phyloP scores from a whole-genome alignment of 306 rosid genomes.

The Prunus persica region DNA sequence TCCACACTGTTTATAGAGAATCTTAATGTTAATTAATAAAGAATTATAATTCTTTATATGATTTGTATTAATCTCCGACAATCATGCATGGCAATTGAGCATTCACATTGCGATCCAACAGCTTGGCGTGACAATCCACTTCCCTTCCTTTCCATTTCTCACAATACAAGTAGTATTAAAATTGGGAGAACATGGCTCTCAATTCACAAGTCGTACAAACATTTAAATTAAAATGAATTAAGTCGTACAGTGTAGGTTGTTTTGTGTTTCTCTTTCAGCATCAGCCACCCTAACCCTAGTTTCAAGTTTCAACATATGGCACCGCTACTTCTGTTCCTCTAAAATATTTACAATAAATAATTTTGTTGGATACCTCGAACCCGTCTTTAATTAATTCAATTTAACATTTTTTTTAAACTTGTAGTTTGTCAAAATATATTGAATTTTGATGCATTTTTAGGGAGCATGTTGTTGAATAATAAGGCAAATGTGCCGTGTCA shows the following conservation, averaged over 20 bases:
- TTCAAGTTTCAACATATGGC: slow-evolving; percentile 15
- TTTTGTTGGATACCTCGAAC: background rate
- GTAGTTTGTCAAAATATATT: background rate
- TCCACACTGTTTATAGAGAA: background rate
- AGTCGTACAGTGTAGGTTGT: background rate
- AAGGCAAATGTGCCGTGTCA: background rate
- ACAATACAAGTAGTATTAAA: background rate
- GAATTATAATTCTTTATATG: slow-evolving; percentile 2
- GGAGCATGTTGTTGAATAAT: slow-evolving; percentile 13
- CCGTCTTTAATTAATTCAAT: background rate
- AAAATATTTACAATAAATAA: background rate
- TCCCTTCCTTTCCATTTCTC: background rate
- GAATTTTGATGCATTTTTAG: slow-evolving; percentile 13
- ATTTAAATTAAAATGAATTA: background rate
- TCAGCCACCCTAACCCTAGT: background rate
- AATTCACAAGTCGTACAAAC: slow-evolving; percentile 15
- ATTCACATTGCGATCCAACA: slow-evolving; percentile 46
- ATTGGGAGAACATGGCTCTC: slow-evolving; percentile 25
- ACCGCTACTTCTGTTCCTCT: slow-evolving; percentile 10
- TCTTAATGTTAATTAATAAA: slow-evolving; percentile 25
- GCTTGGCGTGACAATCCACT: slow-evolving; percentile 48
- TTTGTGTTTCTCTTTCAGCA: background rate
- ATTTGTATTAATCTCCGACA: slow-evolving; percentile 38
- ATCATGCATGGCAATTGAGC: slow-evolving; percentile 57
- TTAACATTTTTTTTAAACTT: background rate